Evolutionary conservation across 1,284 basidiomycete genomes (phyloP).

Genomic region (Austroboletus novae-zelandiae): DNA sequence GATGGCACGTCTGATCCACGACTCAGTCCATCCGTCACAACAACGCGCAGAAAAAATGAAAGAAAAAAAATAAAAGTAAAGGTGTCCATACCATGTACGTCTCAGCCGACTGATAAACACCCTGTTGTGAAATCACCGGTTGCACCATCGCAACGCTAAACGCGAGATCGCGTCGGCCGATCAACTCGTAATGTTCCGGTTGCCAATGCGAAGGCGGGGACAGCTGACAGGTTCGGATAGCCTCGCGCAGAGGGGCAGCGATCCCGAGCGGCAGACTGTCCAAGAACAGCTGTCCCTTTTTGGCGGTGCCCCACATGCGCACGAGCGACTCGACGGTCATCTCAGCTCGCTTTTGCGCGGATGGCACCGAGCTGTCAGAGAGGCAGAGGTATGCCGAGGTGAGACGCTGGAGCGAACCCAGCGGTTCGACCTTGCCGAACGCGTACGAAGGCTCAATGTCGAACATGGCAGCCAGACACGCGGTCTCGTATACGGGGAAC

Average conservation of each 20-base stretch:
- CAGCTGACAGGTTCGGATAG: slow-evolving; percentile 76
- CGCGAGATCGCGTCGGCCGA: slow-evolving; percentile 81
- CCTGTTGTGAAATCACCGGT: slow-evolving; percentile 28
- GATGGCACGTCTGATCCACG: slow-evolving; percentile 30
- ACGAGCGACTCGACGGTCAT: slow-evolving; percentile 64
- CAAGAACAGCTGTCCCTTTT: slow-evolving; percentile 42
- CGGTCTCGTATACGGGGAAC: slow-evolving; percentile 51
- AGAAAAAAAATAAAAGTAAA: slow-evolving; percentile 16
- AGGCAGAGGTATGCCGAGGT: slow-evolving; percentile 55
- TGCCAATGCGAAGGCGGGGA: slow-evolving; percentile 75
- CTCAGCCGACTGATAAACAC: slow-evolving; percentile 31
- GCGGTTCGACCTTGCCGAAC: slow-evolving; percentile 58
- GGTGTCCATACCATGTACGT: slow-evolving; percentile 43
- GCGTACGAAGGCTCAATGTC: slow-evolving; percentile 55
- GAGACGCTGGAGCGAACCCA: slow-evolving; percentile 49
- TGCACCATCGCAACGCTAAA: slow-evolving; percentile 34
- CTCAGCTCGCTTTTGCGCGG: slow-evolving; percentile 61
- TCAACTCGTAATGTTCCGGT: slow-evolving; percentile 66
- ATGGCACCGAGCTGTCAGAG: slow-evolving; percentile 47
- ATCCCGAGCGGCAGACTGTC: slow-evolving; percentile 68
- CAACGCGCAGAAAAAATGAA: neutral
- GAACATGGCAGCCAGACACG: slow-evolving; percentile 49
- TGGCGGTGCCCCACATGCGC: slow-evolving; percentile 41
- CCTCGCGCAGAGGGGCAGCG: slow-evolving; percentile 80
- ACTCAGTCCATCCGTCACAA: slow-evolving; percentile 17